Evolutionary conservation across 2,329 filamentous ascomycete species (phyloP).

Genomic region (Neobulgaria alba): DNA sequence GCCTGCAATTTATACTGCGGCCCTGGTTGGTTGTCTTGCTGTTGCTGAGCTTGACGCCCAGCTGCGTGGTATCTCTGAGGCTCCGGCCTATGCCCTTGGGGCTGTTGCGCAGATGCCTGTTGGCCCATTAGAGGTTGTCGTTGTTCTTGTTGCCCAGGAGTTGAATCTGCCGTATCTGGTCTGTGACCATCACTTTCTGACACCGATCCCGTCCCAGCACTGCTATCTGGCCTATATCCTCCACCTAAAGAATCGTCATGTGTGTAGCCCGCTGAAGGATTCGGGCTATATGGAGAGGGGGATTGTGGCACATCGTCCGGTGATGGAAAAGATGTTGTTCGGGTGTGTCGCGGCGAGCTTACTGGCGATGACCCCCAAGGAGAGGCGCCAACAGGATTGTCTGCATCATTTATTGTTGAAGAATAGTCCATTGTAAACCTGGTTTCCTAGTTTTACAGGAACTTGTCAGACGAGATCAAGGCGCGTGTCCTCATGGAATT

Average conservation of each 20-base stretch:
- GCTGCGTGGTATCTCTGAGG: conserved; percentile 26
- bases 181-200: conserved; percentile 21
- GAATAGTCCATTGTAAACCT: conserved; percentile 55
- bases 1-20: conserved; percentile 81
- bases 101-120: conserved; percentile 22
- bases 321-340: conserved; percentile 20
- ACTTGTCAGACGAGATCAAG: too few relatives aligned
- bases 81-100: conserved; percentile 28
- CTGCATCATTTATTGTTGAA: conserved; percentile 45
- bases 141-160: conserved; percentile 17
- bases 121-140: conserved; percentile 27
- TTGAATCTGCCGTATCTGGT: conserved; percentile 25
- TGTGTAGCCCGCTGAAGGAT: conserved; percentile 17
- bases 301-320: conserved; percentile 22
- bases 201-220: conserved; percentile 18
- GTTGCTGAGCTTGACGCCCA: conserved; percentile 29
- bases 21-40: conserved; percentile 40
- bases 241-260: conserved; percentile 21
- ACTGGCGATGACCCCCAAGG: conserved; percentile 45
- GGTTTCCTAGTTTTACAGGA: too few relatives aligned
- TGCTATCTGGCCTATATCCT: conserved; percentile 23
- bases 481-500: too few relatives aligned
- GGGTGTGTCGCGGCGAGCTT: conserved; percentile 25
- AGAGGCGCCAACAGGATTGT: conserved; percentile 47
- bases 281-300: conserved; percentile 21